phyloP scores from a whole-genome alignment of 139 green algal genomes.

The Coelastrella sp. region DNA sequence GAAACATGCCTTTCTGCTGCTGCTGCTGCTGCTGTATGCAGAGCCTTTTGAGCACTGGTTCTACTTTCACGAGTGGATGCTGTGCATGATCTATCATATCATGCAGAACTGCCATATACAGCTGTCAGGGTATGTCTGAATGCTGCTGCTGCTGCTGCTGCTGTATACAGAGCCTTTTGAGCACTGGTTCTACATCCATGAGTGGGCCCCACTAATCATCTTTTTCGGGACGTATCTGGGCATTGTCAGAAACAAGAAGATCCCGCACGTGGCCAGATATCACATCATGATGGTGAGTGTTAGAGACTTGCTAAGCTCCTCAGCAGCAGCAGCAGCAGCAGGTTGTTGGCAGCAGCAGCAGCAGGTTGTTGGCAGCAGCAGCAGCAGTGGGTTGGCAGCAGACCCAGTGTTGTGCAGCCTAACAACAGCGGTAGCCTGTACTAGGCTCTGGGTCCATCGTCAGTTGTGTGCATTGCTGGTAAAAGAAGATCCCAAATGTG shows the following conservation, averaged over 20 bases:
- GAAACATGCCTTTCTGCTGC: background rate
- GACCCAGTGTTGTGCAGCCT: too few relatives aligned
- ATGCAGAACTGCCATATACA: too few relatives aligned
- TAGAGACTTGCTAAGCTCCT: background rate
- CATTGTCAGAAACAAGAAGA: conserved; percentile 78
- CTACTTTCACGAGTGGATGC: conserved; percentile 73
- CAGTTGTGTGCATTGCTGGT: too few relatives aligned
- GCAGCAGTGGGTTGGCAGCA: too few relatives aligned
- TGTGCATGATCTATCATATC: too few relatives aligned
- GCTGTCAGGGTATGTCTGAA: background rate
- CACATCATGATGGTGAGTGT: conserved; percentile 77
- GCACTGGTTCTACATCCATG: conserved; percentile 80
- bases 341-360: too few relatives aligned
- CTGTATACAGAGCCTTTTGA: conserved; percentile 69
- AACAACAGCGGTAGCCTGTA: too few relatives aligned
- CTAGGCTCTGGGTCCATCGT: too few relatives aligned
- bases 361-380: too few relatives aligned
- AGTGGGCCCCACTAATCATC: conserved; percentile 76
- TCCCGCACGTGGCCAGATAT: conserved; percentile 73
- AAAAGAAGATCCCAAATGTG: too few relatives aligned
- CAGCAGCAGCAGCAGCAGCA: too few relatives aligned
- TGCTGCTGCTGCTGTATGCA: conserved; percentile 35
- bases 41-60: conserved; percentile 80
- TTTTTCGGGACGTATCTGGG: conserved; percentile 80
- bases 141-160: background rate